Evolutionary conservation across 169 alveolate species (phyloP).

Genomic region (Cystoisospora suis): DNA sequence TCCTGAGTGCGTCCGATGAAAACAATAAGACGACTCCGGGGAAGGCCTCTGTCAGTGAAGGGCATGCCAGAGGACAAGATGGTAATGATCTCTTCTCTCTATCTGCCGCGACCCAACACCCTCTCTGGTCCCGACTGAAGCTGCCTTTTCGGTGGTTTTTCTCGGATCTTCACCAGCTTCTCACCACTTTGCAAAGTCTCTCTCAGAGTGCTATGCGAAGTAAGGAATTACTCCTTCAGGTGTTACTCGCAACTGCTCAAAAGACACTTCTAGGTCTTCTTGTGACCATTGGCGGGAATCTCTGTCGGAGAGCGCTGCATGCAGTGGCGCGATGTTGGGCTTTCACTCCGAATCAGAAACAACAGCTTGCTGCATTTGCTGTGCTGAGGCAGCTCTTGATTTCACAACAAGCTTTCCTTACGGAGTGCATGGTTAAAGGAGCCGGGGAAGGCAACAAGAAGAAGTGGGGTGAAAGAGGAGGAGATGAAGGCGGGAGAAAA

Average conservation of each 20-base stretch:
- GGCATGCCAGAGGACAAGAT: too few relatives aligned
- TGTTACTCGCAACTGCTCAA: slow-evolving; percentile 9
- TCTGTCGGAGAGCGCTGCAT: not conserved
- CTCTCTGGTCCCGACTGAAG: not conserved
- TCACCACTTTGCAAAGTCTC: not conserved
- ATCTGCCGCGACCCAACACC: not conserved
- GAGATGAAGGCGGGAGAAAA: not conserved
- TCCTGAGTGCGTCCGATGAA: not conserved
- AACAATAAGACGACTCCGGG: not conserved
- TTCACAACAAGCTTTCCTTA: not conserved
- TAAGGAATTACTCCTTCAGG: slow-evolving; percentile 25
- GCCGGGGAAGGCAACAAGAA: not conserved
- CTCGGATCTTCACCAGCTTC: not conserved
- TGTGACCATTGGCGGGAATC: not conserved
- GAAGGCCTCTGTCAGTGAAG: too few relatives aligned
- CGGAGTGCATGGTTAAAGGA: not conserved
- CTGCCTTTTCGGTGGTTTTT: slow-evolving; percentile 30
- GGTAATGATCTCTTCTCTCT: not conserved
- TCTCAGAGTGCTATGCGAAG: not conserved
- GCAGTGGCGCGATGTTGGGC: slow-evolving; percentile 47
- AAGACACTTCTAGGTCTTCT: not conserved
- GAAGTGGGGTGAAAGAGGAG: not conserved
- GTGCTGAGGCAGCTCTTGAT: slow-evolving; percentile 25
- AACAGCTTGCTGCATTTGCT: slow-evolving; percentile 47
- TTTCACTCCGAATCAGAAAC: slow-evolving; percentile 4